Conservation (phyloP, 2,329 filamentous ascomycete genomes). For the Daldinia sp. region DNA sequence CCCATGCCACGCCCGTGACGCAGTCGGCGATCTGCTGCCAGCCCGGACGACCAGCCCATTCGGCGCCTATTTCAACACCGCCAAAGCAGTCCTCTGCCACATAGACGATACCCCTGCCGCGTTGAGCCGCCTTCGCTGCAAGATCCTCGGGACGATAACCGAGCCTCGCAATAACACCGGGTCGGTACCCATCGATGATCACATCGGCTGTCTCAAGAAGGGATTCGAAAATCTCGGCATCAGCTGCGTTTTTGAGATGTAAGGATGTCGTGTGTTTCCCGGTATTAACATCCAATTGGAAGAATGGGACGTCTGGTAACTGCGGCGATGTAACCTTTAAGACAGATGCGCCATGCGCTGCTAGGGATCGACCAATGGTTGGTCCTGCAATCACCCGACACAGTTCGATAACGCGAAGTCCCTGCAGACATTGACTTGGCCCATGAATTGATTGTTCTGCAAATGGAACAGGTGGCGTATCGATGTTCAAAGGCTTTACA, state of each 20-base stretch:
- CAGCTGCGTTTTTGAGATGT: constrained; percentile 65
- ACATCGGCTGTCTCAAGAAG: constrained; percentile 71
- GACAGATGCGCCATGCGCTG: constrained; percentile 79
- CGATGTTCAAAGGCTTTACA: constrained; percentile 59
- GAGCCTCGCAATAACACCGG: constrained; percentile 68
- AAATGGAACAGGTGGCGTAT: constrained; percentile 58
- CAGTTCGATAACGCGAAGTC: constrained; percentile 77
- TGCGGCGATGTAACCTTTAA: constrained; percentile 74
- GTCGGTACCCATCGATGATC: constrained; percentile 74
- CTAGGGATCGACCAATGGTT: constrained; percentile 73
- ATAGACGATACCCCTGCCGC: constrained; percentile 71
- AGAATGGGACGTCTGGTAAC: constrained; percentile 75
- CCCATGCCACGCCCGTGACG: constrained; percentile 49
- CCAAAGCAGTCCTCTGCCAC: constrained; percentile 78
- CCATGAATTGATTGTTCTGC: constrained; percentile 41
- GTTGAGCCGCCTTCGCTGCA: constrained; percentile 58
- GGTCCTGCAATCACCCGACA: constrained; percentile 80
- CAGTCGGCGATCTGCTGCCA: constrained; percentile 63
- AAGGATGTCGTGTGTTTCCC: constrained; percentile 73
- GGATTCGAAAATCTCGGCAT: constrained; percentile 63
- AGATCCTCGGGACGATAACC: constrained; percentile 69
- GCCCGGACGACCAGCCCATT: constrained; percentile 70
- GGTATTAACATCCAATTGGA: constrained; percentile 76
- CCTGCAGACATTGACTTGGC: constrained; percentile 55
- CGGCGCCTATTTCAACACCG: constrained; percentile 57